These are phyloP conservation scores for Melanomma pulvis-pyrius DNA, from an alignment of 495 filamentous ascomycete species.

Conservation along the genomic window DNA sequence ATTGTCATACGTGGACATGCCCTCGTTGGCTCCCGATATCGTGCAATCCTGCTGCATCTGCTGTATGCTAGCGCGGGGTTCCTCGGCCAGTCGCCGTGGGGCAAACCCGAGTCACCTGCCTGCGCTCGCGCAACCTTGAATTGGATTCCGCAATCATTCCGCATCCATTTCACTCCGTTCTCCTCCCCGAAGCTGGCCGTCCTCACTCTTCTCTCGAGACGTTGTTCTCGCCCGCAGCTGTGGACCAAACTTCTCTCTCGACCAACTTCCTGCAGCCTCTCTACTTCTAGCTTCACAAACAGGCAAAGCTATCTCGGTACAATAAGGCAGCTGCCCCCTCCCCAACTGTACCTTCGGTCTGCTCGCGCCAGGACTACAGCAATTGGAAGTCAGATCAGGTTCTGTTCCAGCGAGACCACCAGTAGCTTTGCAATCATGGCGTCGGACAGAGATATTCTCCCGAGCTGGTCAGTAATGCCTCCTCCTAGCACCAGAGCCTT, in stretches of 20 bases:
- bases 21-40: background rate
- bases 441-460: conserved; percentile 37
- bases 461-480: conserved; percentile 22
- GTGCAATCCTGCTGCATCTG: background rate
- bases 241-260: conserved; percentile 12
- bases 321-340: background rate
- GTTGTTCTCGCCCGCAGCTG: conserved; percentile 25
- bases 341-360: background rate
- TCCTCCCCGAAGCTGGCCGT: conserved; percentile 27
- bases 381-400: conserved; percentile 5
- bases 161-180: background rate
- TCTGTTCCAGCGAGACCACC: conserved; percentile 19
- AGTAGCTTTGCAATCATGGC: conserved; percentile 30
- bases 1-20: too few relatives aligned
- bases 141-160: conserved; percentile 1
- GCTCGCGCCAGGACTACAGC: background rate
- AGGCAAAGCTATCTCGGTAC: background rate
- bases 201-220: conserved; percentile 21
- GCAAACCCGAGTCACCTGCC: conserved; percentile 6
- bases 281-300: background rate
- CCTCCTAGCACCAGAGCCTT: background rate
- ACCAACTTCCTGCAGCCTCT: conserved; percentile 2
- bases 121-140: conserved; percentile 5
- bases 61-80: background rate
- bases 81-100: background rate